These are phyloP conservation scores for Pseudogymnoascus sp. DNA, from an alignment of 2,329 filamentous ascomycete genomes.

Conservation along the genomic window DNA sequence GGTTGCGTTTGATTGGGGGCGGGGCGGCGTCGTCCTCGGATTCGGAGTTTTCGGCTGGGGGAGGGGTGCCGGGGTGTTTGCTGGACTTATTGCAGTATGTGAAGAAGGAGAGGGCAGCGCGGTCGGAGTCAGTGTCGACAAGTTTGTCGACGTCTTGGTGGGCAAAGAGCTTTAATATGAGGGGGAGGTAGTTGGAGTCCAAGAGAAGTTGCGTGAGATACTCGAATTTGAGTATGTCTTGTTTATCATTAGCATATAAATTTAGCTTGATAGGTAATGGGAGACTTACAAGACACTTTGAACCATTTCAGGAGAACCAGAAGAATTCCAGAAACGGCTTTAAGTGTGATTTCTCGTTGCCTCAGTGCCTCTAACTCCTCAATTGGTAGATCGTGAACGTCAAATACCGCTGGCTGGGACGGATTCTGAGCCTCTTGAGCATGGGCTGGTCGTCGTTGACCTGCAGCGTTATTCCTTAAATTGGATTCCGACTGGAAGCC, in stretches of 20 bases:
- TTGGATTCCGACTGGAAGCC: conserved; percentile 24
- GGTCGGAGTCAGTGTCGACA: conserved; percentile 77
- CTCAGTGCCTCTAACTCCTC: conserved; percentile 79
- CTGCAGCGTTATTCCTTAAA: conserved; percentile 21
- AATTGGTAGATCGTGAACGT: conserved; percentile 41
- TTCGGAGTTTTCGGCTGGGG: conserved; percentile 17
- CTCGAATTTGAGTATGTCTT: conserved; percentile 91
- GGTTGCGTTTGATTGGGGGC: conserved; percentile 65
- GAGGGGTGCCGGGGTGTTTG: conserved; percentile 30
- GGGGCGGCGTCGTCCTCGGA: conserved; percentile 69
- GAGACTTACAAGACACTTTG: conserved; percentile 73
- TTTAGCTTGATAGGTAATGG: conserved; percentile 15
- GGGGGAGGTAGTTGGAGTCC: conserved; percentile 88
- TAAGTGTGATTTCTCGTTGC: conserved; percentile 77
- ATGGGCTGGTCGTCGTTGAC: conserved; percentile 23
- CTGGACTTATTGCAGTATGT: conserved; percentile 73
- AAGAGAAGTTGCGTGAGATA: conserved; percentile 88
- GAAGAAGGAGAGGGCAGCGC: conserved; percentile 82
- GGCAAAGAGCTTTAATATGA: conserved; percentile 88
- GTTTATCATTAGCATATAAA: background rate
- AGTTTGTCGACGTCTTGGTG: conserved; percentile 89
- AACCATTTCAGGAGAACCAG: conserved; percentile 93
- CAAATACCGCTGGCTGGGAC: conserved; percentile 12
- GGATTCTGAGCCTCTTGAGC: conserved; percentile 20
- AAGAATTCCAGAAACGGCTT: conserved; percentile 84